Conservation (phyloP, 176 grass and related monocot genomes). For the Dactylis glomerata region DNA sequence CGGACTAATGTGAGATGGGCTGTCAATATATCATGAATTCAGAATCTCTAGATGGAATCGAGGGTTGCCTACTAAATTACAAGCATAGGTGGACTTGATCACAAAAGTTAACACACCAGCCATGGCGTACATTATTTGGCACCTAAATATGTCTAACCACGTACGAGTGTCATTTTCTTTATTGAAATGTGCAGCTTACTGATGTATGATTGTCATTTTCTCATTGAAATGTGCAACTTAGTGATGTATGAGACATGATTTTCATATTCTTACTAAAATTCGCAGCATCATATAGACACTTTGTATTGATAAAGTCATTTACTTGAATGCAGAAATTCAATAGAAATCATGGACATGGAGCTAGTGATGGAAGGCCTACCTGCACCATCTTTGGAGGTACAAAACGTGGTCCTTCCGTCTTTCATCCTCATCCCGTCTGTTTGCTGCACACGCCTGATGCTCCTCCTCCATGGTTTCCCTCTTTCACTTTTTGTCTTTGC, state of each 20-base stretch:
- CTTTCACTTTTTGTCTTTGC: too few relatives aligned
- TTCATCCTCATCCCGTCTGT: too few relatives aligned
- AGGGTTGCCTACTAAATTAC: not conserved
- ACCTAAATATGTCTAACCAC: not conserved
- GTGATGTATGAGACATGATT: not conserved
- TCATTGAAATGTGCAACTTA: not conserved
- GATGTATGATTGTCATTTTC: not conserved
- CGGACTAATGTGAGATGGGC: not conserved
- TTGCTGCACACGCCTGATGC: too few relatives aligned
- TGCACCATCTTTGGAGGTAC: too few relatives aligned
- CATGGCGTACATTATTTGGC: not conserved
- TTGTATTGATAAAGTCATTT: conserved; percentile 10
- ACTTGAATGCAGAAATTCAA: conserved; percentile 57
- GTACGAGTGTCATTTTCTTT: not conserved
- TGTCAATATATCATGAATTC: not conserved
- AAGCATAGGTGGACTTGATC: not conserved
- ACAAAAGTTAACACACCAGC: not conserved
- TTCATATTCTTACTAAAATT: not conserved
- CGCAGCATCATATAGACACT: not conserved
- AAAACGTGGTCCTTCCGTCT: too few relatives aligned
- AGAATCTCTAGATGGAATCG: not conserved
- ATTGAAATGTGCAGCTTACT: not conserved
- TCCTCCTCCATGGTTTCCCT: too few relatives aligned
- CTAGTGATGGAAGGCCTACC: too few relatives aligned
- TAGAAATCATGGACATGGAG: too few relatives aligned